These are phyloP conservation scores for Tinospora cordifolia DNA, from an alignment of 164 flowering plant species.

Conservation along the genomic window DNA sequence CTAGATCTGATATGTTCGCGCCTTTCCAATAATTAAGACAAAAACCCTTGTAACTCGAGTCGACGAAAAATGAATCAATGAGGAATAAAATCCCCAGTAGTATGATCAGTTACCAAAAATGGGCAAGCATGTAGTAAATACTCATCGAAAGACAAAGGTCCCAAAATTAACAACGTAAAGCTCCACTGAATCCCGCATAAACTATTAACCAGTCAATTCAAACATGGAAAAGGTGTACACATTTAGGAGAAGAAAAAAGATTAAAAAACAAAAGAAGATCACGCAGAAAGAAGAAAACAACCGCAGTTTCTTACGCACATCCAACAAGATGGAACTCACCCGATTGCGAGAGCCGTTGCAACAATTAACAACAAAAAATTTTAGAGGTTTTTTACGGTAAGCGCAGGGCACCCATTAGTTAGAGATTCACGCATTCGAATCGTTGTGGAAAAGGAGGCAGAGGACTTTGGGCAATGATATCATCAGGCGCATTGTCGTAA, in stretches of 20 bases:
- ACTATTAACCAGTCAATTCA: neutral
- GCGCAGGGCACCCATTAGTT: neutral
- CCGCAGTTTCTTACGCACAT: neutral
- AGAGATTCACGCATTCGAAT: neutral
- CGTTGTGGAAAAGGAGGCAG: neutral
- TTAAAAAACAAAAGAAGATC: neutral
- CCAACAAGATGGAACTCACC: neutral
- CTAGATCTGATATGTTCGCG: neutral
- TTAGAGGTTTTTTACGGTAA: neutral
- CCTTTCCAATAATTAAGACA: neutral
- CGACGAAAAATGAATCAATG: neutral
- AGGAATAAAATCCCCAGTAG: neutral
- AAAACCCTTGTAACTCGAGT: neutral
- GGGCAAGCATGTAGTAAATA: neutral
- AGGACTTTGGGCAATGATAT: neutral
- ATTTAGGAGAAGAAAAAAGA: neutral
- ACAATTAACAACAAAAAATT: neutral
- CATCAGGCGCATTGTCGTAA: neutral
- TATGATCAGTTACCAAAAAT: neutral
- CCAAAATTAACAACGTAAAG: neutral
- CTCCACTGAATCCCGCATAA: neutral
- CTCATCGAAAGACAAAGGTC: neutral
- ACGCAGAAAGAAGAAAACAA: neutral
- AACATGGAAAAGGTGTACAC: neutral
- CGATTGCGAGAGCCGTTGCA: neutral